These are phyloP conservation scores for Pseudogymnoascus sp. DNA, from an alignment of 2,329 filamentous ascomycete genomes.

Conservation along the genomic window DNA sequence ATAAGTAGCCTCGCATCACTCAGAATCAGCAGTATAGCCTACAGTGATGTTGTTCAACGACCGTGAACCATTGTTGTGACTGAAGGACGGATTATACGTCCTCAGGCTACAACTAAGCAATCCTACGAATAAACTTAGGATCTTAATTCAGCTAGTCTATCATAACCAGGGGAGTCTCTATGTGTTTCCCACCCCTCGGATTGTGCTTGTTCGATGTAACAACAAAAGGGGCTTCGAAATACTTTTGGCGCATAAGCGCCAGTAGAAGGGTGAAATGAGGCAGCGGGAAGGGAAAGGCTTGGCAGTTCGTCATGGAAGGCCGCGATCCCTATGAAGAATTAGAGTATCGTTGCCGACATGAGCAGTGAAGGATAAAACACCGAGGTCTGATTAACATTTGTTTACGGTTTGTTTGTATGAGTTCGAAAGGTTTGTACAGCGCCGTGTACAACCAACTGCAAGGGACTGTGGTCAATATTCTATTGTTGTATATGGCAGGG, in stretches of 20 bases:
- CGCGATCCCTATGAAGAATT: background rate
- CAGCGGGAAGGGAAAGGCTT: background rate
- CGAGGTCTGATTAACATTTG: background rate
- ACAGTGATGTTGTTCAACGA: background rate
- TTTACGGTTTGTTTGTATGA: background rate
- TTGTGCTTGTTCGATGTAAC: background rate
- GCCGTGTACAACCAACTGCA: background rate
- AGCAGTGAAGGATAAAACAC: background rate
- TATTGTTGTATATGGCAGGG: slow-evolving; percentile 2
- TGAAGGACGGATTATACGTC: background rate
- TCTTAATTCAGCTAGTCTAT: background rate
- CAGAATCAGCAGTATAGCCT: background rate
- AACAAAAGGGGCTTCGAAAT: background rate
- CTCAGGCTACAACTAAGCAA: background rate
- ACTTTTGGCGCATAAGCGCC: background rate
- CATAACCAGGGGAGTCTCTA: background rate
- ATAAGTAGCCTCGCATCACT: too few species aligned
- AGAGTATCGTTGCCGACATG: background rate
- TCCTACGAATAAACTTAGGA: background rate
- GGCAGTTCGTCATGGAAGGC: slow-evolving; percentile 1
- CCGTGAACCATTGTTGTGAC: background rate
- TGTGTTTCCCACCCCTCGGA: too few species aligned
- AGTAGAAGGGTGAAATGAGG: background rate
- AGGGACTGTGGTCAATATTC: background rate
- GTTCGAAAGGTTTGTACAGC: background rate